phyloP scores from a whole-genome alignment of 805 yeast species.

The Wickerhamomyces sydowiorum region DNA sequence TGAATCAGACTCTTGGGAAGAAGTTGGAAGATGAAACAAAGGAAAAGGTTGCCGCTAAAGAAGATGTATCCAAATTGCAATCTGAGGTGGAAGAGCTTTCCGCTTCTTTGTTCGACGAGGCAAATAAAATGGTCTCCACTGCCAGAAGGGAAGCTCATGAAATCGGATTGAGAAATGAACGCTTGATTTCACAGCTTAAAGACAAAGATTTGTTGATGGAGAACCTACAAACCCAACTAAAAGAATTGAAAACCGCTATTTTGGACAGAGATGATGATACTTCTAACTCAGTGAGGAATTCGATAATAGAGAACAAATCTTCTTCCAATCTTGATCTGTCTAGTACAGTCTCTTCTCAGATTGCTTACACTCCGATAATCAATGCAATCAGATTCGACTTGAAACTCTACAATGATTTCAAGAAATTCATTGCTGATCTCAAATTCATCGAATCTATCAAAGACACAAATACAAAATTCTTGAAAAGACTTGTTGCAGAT shows the following conservation, averaged over 20 bases:
- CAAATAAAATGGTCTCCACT: conserved; percentile 76
- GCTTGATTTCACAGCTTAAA: conserved; percentile 43
- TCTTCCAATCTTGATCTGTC: not conserved
- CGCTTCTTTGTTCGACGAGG: conserved; percentile 74
- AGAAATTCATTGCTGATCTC: conserved; percentile 30
- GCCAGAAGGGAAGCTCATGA: conserved; percentile 67
- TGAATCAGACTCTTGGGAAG: conserved; percentile 28
- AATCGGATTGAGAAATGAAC: conserved; percentile 51
- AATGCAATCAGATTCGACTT: conserved; percentile 38
- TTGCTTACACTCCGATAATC: conserved; percentile 35
- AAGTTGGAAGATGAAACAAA: conserved; percentile 24
- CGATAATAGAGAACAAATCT: not conserved
- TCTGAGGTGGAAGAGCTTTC: conserved; percentile 78
- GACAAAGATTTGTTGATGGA: conserved; percentile 69
- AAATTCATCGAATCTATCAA: conserved; percentile 28
- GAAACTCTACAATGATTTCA: conserved; percentile 30
- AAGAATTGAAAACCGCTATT: conserved; percentile 55
- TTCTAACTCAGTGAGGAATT: conserved; percentile 9
- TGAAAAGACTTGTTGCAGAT: conserved; percentile 60
- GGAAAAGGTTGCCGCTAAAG: conserved; percentile 45
- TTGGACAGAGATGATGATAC: conserved; percentile 37
- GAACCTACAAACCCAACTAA: conserved; percentile 60
- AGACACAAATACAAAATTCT: conserved; percentile 43
- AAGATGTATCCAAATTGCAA: conserved; percentile 53
- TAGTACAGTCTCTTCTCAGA: conserved; percentile 18